phyloP scores from a whole-genome alignment of 2,329 filamentous ascomycete genomes.

The Aspergillus hortae region DNA sequence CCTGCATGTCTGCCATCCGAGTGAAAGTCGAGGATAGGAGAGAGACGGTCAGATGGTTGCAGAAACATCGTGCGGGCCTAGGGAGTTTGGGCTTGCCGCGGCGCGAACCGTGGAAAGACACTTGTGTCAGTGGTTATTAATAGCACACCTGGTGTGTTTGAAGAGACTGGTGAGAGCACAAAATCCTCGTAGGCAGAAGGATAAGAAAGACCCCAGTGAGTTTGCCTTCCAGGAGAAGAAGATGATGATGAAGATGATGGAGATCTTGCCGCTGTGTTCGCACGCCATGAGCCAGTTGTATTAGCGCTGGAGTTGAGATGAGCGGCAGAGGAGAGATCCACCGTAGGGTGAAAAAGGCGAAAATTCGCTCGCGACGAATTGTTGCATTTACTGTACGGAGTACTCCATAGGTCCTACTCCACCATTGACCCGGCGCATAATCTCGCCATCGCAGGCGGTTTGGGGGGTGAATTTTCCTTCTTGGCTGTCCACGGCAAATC shows the following conservation, averaged over 20 bases:
- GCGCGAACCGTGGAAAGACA: background rate
- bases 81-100: background rate
- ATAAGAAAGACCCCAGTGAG: background rate
- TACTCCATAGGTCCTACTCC: background rate
- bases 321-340: background rate
- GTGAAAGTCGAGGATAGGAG: background rate
- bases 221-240: background rate
- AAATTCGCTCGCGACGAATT: background rate
- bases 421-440: slow-evolving; percentile 4
- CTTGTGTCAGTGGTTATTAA: slow-evolving; percentile 6
- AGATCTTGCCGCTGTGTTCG: background rate
- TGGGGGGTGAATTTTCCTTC: slow-evolving; percentile 2
- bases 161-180: background rate
- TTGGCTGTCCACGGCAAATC: slow-evolving; percentile 11
- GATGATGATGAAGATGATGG: background rate
- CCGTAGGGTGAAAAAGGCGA: background rate
- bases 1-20: background rate
- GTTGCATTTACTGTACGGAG: too few species aligned
- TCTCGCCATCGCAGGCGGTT: slow-evolving; percentile 3
- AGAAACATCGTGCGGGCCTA: background rate
- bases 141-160: slow-evolving; percentile 1
- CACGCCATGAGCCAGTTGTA: background rate
- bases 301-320: background rate
- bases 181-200: slow-evolving; percentile 1
- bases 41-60: background rate